Conservation (phyloP, 139 green algal genomes). For the Marvania coccoides region DNA sequence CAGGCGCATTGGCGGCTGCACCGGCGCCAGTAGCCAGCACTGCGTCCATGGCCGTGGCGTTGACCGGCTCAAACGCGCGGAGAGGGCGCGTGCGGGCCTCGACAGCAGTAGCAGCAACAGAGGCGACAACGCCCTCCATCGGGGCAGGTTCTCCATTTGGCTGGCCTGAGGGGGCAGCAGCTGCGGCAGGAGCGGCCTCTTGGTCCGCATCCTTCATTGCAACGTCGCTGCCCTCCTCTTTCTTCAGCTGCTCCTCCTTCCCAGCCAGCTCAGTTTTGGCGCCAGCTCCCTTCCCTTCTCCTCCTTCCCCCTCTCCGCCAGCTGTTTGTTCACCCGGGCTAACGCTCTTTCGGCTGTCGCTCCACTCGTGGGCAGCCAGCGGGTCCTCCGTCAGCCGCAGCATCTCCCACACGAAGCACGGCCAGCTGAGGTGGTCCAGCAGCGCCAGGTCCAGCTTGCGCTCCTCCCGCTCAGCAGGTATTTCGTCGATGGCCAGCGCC, state of each 20-base stretch:
- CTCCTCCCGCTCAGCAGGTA: slow-evolving; percentile 18
- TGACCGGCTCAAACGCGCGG: background rate
- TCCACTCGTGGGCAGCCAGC: slow-evolving; percentile 7
- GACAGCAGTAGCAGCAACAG: background rate
- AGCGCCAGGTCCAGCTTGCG: slow-evolving; percentile 34
- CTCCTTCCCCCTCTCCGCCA: background rate
- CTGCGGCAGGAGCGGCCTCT: too few species aligned
- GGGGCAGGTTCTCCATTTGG: background rate
- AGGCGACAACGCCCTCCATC: background rate
- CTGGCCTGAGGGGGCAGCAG: too few species aligned
- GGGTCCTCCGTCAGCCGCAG: slow-evolving; percentile 35
- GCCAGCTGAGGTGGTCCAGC: slow-evolving; percentile 64
- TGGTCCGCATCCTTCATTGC: background rate
- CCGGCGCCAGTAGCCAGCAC: background rate
- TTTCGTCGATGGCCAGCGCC: slow-evolving; percentile 41
- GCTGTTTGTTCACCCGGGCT: background rate
- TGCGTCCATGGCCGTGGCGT: background rate
- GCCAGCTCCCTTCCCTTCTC: background rate
- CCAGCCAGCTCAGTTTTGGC: background rate
- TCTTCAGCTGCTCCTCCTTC: background rate
- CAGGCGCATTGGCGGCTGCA: too few species aligned
- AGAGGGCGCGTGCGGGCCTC: background rate
- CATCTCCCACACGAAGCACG: slow-evolving; percentile 64
- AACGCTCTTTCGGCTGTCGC: background rate
- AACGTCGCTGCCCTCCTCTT: background rate